Evolutionary conservation across 108 stramenopile genomes (phyloP).

Genomic region (Fistulifera solaris): DNA sequence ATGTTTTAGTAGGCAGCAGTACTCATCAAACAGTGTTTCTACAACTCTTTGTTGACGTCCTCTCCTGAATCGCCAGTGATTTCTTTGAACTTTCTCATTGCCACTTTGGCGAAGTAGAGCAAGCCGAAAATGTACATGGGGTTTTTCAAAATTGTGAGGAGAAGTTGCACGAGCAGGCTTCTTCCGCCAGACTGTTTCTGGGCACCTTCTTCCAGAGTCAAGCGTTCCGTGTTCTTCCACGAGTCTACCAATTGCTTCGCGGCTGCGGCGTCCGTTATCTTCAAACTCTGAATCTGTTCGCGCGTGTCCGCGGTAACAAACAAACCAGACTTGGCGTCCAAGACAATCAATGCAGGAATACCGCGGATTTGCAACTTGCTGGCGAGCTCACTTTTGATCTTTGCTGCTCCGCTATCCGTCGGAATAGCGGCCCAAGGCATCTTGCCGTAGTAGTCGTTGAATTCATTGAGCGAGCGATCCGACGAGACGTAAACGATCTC

Average conservation of each 20-base stretch:
- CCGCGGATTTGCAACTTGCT: conserved; percentile 43
- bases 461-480: conserved; percentile 38
- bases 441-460: conserved; percentile 42
- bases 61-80: not conserved
- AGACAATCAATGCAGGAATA: conserved; percentile 57
- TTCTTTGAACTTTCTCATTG: not conserved
- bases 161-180: conserved; percentile 15
- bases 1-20: too few relatives aligned
- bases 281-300: conserved; percentile 31
- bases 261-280: conserved; percentile 13
- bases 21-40: too few relatives aligned
- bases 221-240: conserved; percentile 43
- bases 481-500: conserved; percentile 64
- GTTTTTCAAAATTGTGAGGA: conserved; percentile 45
- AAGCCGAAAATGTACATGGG: conserved; percentile 54
- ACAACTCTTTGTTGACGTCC: not conserved
- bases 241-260: conserved; percentile 26
- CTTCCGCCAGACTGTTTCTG: conserved; percentile 6
- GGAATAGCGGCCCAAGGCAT: conserved; percentile 71
- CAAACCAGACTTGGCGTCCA: conserved; percentile 62
- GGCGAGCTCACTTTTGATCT: conserved; percentile 42
- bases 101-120: not conserved
- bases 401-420: conserved; percentile 20
- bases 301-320: conserved; percentile 44
- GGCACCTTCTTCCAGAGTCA: conserved; percentile 42